phyloP scores from a whole-genome alignment of 768 basidiomycete genomes.

The Boletus tomentosulus region DNA sequence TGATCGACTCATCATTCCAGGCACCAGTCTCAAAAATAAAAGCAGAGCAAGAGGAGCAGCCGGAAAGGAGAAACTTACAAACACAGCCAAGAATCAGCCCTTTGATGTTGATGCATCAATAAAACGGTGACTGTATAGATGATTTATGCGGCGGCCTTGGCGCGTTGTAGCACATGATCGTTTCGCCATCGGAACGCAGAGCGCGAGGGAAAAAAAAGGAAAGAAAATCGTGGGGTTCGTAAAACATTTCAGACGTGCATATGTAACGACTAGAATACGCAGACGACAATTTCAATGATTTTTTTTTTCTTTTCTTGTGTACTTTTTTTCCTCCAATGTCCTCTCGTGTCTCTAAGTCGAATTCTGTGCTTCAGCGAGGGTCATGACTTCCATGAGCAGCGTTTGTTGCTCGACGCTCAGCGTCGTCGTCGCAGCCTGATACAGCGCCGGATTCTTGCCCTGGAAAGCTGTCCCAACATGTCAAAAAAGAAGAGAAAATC shows the following conservation, averaged over 20 bases:
- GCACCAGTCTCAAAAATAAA: not conserved
- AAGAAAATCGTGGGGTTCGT: not conserved
- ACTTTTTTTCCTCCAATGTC: not conserved
- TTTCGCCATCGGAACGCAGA: not conserved
- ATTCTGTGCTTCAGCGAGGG: conserved; percentile 49
- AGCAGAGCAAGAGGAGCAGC: not conserved
- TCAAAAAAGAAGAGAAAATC: not conserved
- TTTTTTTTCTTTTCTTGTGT: not conserved
- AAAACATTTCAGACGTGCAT: not conserved
- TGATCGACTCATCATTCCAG: not conserved
- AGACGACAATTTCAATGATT: not conserved
- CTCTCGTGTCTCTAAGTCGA: conserved; percentile 3
- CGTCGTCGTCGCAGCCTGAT: conserved; percentile 69
- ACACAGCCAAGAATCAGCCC: not conserved
- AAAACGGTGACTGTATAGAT: not conserved
- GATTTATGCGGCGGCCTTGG: not conserved
- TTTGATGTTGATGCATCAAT: not conserved
- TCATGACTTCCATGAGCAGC: conserved; percentile 81
- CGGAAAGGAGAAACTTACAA: not conserved
- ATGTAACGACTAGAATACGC: not conserved
- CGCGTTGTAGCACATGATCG: not conserved
- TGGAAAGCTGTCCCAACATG: conserved; percentile 55
- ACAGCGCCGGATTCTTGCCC: conserved; percentile 58
- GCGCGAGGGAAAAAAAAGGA: not conserved
- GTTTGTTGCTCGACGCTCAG: conserved; percentile 76